Base-by-base conservation (phyloP, 768 basidiomycete species). In the Amanita exitialis region DNA sequence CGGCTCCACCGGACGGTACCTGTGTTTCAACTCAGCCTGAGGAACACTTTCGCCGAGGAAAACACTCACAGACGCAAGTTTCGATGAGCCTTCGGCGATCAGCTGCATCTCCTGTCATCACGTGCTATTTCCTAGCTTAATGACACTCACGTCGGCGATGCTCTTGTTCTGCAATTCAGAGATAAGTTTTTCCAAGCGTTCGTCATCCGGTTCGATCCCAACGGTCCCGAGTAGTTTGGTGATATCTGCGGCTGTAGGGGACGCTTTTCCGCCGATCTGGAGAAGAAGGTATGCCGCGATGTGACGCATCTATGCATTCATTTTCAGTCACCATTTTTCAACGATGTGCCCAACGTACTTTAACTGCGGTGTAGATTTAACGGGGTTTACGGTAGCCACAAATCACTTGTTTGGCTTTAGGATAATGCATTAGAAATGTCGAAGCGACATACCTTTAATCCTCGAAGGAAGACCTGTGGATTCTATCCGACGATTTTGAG, bases 281-380 rank as follows among this genome's bases (percentile, higher is more conserved):
- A 97, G 92, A 67, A 99, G 91, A 54, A 99, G 83, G 78, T 96
- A 98, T 58, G 92, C 90, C 73, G 92, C 94, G 69, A 97, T 74
- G 66, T 92, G 73, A 71, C 88, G 88, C 90, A 92, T 92, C 86
- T 88, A 58, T 27, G 9, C 36, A 34, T 35, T 15, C 37, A 47
- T 9, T 38, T 51, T 41, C 56, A 53, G 51, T 37, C 7, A 25
- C 10, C 47, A 4, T 13, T 27, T 4, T 13, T 23, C 25, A 9
- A n/a, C n/a, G 5, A 9, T 25, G 4, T 2, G 8, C 25, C 47
- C 4, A 41, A 59, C 70, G 48, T 57, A 80, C 80, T 77, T 79
- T 77, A 52, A 61, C 55, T 68, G 48, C 56, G 56, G 56, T 59
- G 61, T 60, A 53, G 58, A 61, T 36, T 30, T 30, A 35, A 59